Evolutionary conservation across 106 monocot genomes (phyloP).

Genomic region (Cymbidium sinense): DNA sequence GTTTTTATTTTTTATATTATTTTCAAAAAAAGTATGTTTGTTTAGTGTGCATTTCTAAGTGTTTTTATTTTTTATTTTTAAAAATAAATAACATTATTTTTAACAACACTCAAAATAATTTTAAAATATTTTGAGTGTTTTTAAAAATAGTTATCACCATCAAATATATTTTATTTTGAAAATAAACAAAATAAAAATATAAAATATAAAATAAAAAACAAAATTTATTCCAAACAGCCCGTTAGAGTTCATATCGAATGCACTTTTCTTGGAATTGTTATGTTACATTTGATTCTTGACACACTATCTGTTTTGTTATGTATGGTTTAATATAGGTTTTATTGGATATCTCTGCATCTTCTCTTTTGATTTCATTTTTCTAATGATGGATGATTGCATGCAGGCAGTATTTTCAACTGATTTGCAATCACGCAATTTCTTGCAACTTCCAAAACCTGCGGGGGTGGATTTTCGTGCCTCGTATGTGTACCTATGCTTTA

Average conservation of each 20-base stretch:
- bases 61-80: no score
- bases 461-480: constrained; percentile 99
- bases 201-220: no score
- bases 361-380: background rate
- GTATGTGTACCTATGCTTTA: constrained; percentile 36
- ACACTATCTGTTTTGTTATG: background rate
- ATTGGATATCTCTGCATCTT: background rate
- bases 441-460: constrained; percentile 80
- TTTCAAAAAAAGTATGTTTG: no score
- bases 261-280: background rate
- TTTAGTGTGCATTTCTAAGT: no score
- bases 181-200: no score
- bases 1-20: no score
- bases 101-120: no score
- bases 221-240: no score
- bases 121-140: no score
- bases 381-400: constrained; percentile 13
- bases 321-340: background rate
- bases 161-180: no score
- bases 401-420: constrained; percentile 94
- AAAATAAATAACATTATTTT: no score
- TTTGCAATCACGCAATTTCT: constrained; percentile 84
- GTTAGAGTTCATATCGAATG: background rate
- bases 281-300: background rate
- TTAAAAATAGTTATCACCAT: no score